Evolutionary conservation across 345 rosid genomes (phyloP).

Genomic region (Excoecaria cochinchinensis): DNA sequence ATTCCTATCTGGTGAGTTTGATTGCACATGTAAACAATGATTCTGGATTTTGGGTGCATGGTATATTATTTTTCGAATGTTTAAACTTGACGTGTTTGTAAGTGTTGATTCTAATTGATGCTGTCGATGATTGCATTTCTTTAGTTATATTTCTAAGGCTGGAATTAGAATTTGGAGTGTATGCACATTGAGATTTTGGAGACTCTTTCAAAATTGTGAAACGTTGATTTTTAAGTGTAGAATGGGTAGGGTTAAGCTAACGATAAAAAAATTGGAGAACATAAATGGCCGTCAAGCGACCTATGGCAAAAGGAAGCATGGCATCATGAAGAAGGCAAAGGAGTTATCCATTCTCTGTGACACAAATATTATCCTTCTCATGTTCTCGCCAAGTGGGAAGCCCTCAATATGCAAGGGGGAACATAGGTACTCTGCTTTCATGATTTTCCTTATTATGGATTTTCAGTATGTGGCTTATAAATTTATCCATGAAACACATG

Average conservation of each 20-base stretch:
- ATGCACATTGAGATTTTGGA: background rate
- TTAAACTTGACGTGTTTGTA: background rate
- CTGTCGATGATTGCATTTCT: background rate
- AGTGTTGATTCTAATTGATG: background rate
- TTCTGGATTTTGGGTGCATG: background rate
- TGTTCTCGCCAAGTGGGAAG: conserved; percentile 75
- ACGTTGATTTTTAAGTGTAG: conserved; percentile 27
- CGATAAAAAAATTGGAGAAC: conserved; percentile 67
- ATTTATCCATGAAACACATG: too few relatives aligned
- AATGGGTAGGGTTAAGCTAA: conserved; percentile 83
- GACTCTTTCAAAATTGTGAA: background rate
- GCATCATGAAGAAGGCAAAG: conserved; percentile 74
- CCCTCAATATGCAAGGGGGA: conserved; percentile 58
- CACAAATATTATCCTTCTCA: conserved; percentile 65
- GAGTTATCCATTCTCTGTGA: conserved; percentile 74
- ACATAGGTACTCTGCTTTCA: conserved; percentile 41
- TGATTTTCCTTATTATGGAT: background rate
- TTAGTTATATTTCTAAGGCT: background rate
- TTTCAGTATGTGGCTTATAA: background rate
- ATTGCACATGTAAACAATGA: background rate
- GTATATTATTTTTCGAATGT: background rate
- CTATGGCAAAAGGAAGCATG: conserved; percentile 67
- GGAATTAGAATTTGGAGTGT: background rate
- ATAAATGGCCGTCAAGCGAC: conserved; percentile 68
- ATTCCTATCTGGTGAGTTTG: background rate